phyloP scores from a whole-genome alignment of 441 rosid species.

The California macrophylla region DNA sequence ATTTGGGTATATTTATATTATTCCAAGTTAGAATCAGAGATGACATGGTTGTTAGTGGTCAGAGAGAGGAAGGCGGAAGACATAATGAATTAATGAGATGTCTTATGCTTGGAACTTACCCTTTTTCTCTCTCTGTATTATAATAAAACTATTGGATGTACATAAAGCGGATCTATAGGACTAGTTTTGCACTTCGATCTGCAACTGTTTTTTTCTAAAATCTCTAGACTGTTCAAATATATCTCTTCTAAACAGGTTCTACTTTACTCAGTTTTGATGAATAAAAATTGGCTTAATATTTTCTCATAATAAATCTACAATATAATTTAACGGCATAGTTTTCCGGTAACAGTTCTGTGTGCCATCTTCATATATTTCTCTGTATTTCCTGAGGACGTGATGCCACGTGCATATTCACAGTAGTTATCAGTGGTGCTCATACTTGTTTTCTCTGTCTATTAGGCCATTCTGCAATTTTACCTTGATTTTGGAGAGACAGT shows the following conservation, averaged over 20 bases:
- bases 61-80: background rate
- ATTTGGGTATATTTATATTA: background rate
- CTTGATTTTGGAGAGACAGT: constrained; percentile 87
- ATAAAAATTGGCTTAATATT: background rate
- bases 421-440: background rate
- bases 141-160: background rate
- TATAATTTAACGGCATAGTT: background rate
- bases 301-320: background rate
- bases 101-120: background rate
- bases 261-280: background rate
- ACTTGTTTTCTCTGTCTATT: background rate
- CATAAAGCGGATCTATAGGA: background rate
- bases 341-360: background rate
- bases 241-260: background rate
- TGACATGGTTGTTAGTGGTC: background rate
- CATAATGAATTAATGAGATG: background rate
- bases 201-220: background rate
- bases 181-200: background rate
- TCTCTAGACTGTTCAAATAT: background rate
- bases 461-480: constrained; percentile 83
- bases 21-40: background rate
- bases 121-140: background rate
- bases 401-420: background rate
- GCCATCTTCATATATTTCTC: background rate
- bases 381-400: background rate